phyloP scores from a whole-genome alignment of 805 yeast genomes.

The Wickerhamomyces tratensis region DNA sequence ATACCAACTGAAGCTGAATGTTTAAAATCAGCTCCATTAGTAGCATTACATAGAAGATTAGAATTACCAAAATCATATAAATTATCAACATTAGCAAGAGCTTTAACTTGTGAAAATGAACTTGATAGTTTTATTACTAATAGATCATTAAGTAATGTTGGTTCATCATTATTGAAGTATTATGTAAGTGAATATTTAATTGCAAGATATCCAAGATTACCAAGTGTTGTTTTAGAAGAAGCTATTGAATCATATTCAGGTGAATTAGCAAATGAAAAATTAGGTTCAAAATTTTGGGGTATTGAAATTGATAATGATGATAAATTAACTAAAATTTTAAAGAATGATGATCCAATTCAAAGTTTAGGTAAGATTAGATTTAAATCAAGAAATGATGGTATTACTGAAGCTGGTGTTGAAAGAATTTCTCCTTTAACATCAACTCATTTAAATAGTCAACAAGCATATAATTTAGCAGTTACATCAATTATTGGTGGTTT shows the following conservation, averaged over 20 bases:
- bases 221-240: constrained; percentile 64
- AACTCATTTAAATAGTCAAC: constrained; percentile 14
- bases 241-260: constrained; percentile 74
- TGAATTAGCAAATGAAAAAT: constrained; percentile 47
- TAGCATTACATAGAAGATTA: constrained; percentile 72
- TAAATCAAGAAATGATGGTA: constrained; percentile 19
- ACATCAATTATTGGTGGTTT: constrained; percentile 79
- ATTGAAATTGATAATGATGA: constrained; percentile 65
- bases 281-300: constrained; percentile 77
- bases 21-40: constrained; percentile 55
- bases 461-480: constrained; percentile 55
- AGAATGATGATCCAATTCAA: constrained; percentile 58
- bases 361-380: constrained; percentile 65
- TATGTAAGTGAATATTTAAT: constrained; percentile 68
- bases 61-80: constrained; percentile 47
- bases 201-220: constrained; percentile 81
- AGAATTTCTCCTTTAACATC: constrained; percentile 28
- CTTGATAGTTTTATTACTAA: constrained; percentile 50
- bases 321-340: constrained; percentile 53
- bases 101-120: constrained; percentile 51
- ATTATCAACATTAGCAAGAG: constrained; percentile 66
- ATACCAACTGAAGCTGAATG: constrained; percentile 42
- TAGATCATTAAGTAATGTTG: constrained; percentile 72
- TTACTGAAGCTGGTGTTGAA: constrained; percentile 40
- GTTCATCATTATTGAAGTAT: constrained; percentile 66